These are phyloP conservation scores for Pedinophyceae sp. DNA, from an alignment of 139 green algal genomes.

Conservation along the genomic window DNA sequence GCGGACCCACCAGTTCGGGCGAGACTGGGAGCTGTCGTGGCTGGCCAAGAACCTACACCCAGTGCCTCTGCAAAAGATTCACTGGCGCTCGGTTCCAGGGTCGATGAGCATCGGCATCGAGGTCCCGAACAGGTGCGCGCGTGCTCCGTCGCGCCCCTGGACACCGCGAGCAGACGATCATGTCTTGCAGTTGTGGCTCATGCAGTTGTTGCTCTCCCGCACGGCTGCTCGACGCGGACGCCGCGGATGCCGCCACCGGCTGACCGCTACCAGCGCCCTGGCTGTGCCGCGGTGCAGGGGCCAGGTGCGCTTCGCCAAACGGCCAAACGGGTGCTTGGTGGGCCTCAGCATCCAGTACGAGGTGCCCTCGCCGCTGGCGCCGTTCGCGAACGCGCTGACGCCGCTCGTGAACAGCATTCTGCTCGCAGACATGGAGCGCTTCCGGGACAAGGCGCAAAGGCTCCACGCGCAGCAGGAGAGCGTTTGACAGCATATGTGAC, in stretches of 20 bases:
- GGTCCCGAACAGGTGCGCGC: constrained; percentile 33
- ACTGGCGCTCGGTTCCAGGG: constrained; percentile 68
- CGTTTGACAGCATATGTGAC: too few relatives aligned
- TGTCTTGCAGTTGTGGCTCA: background rate
- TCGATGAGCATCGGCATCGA: constrained; percentile 28
- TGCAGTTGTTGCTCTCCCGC: background rate
- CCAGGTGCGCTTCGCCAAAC: constrained; percentile 4
- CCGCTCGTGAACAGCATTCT: constrained; percentile 71
- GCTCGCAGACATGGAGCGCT: constrained; percentile 51
- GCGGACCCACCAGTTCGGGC: constrained; percentile 58
- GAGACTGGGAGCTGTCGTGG: constrained; percentile 73
- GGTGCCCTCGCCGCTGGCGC: constrained; percentile 50
- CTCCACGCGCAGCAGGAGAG: too few relatives aligned
- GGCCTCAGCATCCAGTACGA: constrained; percentile 77
- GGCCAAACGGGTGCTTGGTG: constrained; percentile 29
- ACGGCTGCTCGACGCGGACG: background rate
- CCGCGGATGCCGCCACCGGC: background rate
- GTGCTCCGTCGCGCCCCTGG: too few relatives aligned
- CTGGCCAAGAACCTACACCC: constrained; percentile 63
- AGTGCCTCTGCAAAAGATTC: constrained; percentile 63
- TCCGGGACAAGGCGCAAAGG: constrained; percentile 23
- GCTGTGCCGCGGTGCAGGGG: constrained; percentile 28
- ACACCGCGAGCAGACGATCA: background rate
- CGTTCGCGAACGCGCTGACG: constrained; percentile 55
- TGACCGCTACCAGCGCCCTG: background rate